Evolutionary conservation across 1,284 basidiomycete genomes (phyloP), one percentile per base, ranked within the genome.

Genomic region (Moniliella sp.): DNA sequence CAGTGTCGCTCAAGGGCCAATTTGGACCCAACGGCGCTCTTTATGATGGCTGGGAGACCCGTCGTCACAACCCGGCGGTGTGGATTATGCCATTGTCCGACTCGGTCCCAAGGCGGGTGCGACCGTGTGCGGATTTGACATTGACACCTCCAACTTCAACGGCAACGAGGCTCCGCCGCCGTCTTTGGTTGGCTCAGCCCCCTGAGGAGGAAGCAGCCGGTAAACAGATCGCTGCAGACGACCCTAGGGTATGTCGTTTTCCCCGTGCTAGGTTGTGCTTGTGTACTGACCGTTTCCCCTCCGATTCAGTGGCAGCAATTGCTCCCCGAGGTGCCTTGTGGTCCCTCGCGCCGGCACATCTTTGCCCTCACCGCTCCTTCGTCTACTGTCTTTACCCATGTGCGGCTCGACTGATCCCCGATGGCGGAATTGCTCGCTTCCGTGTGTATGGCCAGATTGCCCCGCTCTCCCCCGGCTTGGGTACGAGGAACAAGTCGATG

Each of bases 1-100:
- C 53, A 3, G 43, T 40, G 5, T 35, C 48, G 62, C 84, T 62
- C 79, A 84, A 63, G 36, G 88, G 91, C 9, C 79, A 83, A 46
- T 97, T 88, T 50, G 88, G 88, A 1, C 81, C 84, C 1, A 88
- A 86, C 30, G 88, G 88, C 15, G 88, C 88, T 0, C 64, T 94
- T 21, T 97, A 73, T 61, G 82, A 78, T 48, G 88, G 86, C 32
- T 97, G 88, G 88, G 88, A 97, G 62, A 73, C 71, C 12, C 67
- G 83, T 23, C 66, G 88, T 43, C 88, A 97, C 62, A 93, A 91
- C 61, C 21, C 30, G 2, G 19, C 23, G 21, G 12, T 9, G 9
- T 74, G 75, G 91, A 97, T 61, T 94, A 91, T 88, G 83, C 54
- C 35, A 83, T 93, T 56, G 73, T 97, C 52, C 73, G 76, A 50